Percentiles rank a stretch among this genome's conserved stretches.
Evolutionary conservation across 148 eudicot genomes (phyloP).

Genomic region (Salicornia ramosissima): DNA sequence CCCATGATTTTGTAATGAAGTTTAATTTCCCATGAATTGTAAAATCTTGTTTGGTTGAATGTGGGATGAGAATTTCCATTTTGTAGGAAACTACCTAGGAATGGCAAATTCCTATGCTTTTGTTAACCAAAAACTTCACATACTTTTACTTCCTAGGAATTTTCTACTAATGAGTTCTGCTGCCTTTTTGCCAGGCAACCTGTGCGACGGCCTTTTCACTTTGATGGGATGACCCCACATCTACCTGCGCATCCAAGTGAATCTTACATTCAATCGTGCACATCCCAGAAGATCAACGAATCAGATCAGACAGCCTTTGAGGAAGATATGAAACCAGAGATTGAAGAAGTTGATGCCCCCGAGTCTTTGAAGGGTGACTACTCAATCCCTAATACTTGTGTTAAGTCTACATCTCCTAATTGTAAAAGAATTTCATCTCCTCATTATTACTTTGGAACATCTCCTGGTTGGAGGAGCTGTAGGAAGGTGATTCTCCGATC

Average conservation of each 20-base stretch:
- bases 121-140: too few species aligned
- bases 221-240: conserved; percentile 13
- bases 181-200: conserved; percentile 17
- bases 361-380: conserved; percentile 21
- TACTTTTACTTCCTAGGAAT: too few species aligned
- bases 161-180: not conserved
- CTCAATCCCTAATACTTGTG: conserved; percentile 22
- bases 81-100: too few species aligned
- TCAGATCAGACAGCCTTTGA: not conserved
- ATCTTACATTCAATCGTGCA: conserved; percentile 25
- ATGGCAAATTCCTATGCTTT: too few species aligned
- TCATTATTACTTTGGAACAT: conserved; percentile 21
- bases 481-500: conserved; percentile 45
- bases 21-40: too few species aligned
- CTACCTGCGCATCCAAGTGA: conserved; percentile 4
- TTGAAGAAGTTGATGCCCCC: conserved; percentile 20
- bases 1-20: too few species aligned
- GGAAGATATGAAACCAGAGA: conserved; percentile 16
- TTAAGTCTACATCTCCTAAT: conserved; percentile 42
- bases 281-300: conserved; percentile 17
- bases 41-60: too few species aligned
- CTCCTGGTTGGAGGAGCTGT: conserved; percentile 33
- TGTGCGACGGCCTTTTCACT: conserved; percentile 31
- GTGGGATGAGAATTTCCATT: too few species aligned
- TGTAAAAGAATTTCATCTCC: conserved; percentile 42